Evolutionary conservation across 352 stramenopile species (phyloP), one percentile per base, ranked within the genome.

Genomic region (Pythium rishiriense): DNA sequence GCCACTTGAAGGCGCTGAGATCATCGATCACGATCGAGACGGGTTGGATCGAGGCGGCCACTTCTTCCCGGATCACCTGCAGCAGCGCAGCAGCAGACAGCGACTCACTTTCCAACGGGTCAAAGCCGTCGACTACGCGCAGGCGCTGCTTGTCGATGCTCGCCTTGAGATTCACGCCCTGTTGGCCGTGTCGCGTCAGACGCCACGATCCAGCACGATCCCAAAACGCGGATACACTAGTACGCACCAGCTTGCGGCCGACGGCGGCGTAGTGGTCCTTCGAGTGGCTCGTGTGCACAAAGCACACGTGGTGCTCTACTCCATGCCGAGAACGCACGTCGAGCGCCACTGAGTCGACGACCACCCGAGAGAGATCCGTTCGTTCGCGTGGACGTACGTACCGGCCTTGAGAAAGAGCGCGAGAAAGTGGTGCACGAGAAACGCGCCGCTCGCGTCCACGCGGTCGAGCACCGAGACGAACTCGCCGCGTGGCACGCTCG

Each of bases 361-460:
- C 10, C 37, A 17, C 10, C 37, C 9, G 12, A n/a, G 14, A 10
- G 5, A 35, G n/a, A 37, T 37, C 31, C 11, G 6, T 37, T 37
- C 11, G 6, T 6, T 11, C 31, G 31, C 11, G 6, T 37, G 31
- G 6, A 48, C 22, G 8, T 4, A 56, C 39, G 19, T 56, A 85
- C 79, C 77, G 47, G 80, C 80, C 71, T 91, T 88, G 35, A 89
- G 70, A 57, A 90, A 88, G 9, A 91, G 74, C 61, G 82, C 72
- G 25, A 81, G 37, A 26, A 93, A 88, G 64, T 93, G 81, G 53
- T 93, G 84, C 42, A 93, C 66, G 42, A 93, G 62, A 56, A 90
- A 91, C 25, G 65, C 64, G 21, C 82, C 80, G 35, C 58, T 64
- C 14, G 79, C 71, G 45, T 91, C 79, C 26, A 88, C 72, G 15